Base-by-base conservation (phyloP, 768 basidiomycete genomes). In the Hirschioporus abietinus region DNA sequence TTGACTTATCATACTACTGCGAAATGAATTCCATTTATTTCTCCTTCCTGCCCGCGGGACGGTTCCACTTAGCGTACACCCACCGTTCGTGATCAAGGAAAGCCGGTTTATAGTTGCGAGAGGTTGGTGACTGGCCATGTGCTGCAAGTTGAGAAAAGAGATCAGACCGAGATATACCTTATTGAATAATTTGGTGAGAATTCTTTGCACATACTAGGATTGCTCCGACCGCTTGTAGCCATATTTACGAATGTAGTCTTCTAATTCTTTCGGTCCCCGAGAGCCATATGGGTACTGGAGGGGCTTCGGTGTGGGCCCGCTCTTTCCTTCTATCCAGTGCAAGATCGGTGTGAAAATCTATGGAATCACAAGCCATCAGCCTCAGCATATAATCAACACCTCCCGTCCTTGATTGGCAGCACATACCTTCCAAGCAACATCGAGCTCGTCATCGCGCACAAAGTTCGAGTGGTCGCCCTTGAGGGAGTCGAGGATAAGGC, bases 381-480 rank as follows among this genome's bases (percentile, higher is more conserved):
- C 60, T 17, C 26, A 26, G 23, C 26, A 27, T 27, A 26, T 27
- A 10, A 10, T 10, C 15, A 35, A 6, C 26, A 23, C 26, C 26
- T 26, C 58, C 23, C 30, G 30, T 30, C 30, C 30, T 30, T 3
- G 30, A 30, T 30, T 8, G 9, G 9, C 25, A 59, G 20, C 9
- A 76, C 84, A 61, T 63, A 92, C 93, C 89, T 96, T 97, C 96
- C 96, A 99, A 1, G 96, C 97, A 64, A 90, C 89, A 73, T 98
- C 96, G 71, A 99, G 83, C 78, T 99, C 96, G 77, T 99, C 96
- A 76, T 98, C 86, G 68, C 96, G 88, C 66, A 99, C 96, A 81
- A 99, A 99, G 82, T 99, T 99, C 27, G 95, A 96, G 79, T 98
- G 96, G 74, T 99, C 96, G n/a, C 96, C 96, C 76, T 90, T 92